Conservation (phyloP, 2,329 filamentous ascomycete species). For the Aspergillus sp. region DNA sequence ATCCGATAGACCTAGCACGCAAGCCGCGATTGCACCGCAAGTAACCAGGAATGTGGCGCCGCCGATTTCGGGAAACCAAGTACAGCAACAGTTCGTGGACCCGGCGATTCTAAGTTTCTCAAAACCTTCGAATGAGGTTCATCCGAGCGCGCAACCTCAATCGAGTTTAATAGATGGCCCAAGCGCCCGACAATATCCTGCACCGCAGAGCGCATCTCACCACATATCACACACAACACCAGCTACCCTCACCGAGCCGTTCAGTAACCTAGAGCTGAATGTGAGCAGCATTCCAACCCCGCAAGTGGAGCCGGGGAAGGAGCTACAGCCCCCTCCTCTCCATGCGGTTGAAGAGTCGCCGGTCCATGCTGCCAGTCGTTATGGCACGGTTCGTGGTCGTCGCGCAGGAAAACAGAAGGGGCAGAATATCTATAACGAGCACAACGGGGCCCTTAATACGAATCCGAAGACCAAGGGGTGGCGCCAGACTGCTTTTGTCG, state of each 20-base stretch:
- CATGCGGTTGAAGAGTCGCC: constrained; percentile 19
- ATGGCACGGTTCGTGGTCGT: constrained; percentile 43
- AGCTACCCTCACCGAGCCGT: constrained; percentile 45
- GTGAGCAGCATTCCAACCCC: constrained; percentile 22
- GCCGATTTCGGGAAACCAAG: constrained; percentile 29
- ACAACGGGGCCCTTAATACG: constrained; percentile 32
- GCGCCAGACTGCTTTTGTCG: constrained; percentile 66
- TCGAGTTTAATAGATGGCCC: constrained; percentile 30
- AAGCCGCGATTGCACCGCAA: constrained; percentile 19
- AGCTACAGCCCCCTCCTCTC: constrained; percentile 19
- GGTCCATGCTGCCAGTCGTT: constrained; percentile 26
- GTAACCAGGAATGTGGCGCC: constrained; percentile 14
- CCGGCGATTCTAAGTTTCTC: constrained; percentile 76
- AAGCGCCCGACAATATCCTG: constrained; percentile 11
- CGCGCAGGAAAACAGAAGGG: constrained; percentile 48
- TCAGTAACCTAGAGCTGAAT: constrained; percentile 42
- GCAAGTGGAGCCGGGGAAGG: constrained; percentile 15
- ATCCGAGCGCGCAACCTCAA: constrained; percentile 15
- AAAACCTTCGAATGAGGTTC: constrained; percentile 25
- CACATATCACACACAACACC: constrained; percentile 28
- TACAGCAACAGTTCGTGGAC: constrained; percentile 64
- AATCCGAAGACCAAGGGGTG: constrained; percentile 61
- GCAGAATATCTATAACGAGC: constrained; percentile 33
- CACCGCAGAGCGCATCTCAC: constrained; percentile 19
- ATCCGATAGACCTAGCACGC: constrained; percentile 16